Evolutionary conservation across 169 alveolate genomes (phyloP), one percentile per base, ranked within the genome.

Genomic region (Eimeria sp.): DNA sequence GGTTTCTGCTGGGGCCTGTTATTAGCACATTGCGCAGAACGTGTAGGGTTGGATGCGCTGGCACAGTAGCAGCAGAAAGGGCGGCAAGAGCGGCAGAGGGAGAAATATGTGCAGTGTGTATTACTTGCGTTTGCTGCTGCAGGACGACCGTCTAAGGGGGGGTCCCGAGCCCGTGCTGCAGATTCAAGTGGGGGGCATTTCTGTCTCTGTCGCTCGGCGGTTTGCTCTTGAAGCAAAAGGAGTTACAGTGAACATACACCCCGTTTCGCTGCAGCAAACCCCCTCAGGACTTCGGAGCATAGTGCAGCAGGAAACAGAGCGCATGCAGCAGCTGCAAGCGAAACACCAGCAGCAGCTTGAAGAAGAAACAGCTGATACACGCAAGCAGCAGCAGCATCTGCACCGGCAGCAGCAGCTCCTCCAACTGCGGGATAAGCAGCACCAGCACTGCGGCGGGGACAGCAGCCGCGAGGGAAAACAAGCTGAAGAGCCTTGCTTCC

Each of bases 101-200:
- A 80, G 5, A 67, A 80, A 30, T 4, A 30, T 16, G 0, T 18
- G n/a, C 76, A 51, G 5, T 14, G 47, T 13, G 67, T 63, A 67
- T 65, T 4, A 11, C 43, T 54, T 87, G 16, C 49, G 67, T 22
- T 20, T 87, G 83, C 67, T 87, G 80, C 83, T 63, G 94, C 94
- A 87, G 94, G 84, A 87, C 70, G 67, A 65, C 47, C 63, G 67
- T 43, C 67, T 65, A 22, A 65, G 0, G 7, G 83, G 83, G 54
- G 47, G 67, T 70, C 94, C 58, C n/a, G 84, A 87, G 80, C 94
- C 80, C 13, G 94, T 63, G 70, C 94, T 87, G n/a, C 94, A 65
- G 63, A 22, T 83, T 57, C 47, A 43, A 13, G 75, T 83, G 7
- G 76, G 91, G 4, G 43, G 91, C 25, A 30, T 83, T 6, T 83